Conservation (phyloP, 176 grass and related monocot genomes). For the Panicum miliaceum region DNA sequence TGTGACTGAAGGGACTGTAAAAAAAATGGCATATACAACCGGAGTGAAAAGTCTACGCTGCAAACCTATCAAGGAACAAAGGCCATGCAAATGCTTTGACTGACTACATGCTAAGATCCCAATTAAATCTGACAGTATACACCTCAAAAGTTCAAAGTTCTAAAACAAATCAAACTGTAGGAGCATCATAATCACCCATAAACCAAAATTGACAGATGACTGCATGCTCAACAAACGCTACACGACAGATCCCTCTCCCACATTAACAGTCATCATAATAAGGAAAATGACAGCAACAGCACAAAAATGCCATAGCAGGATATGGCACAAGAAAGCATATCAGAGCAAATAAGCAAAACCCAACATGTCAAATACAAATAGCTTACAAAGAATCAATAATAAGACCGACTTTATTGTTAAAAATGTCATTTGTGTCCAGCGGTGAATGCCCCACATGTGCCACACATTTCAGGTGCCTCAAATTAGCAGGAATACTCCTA, state of each 20-base stretch:
- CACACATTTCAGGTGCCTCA: background rate
- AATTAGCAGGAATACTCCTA: conserved; percentile 28
- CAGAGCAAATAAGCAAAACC: background rate
- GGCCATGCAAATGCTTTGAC: background rate
- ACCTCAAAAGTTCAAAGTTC: conserved; percentile 18
- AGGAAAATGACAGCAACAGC: background rate
- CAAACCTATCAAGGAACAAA: too few relatives aligned
- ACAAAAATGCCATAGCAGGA: conserved; percentile 14
- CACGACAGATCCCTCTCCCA: background rate
- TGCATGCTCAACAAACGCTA: conserved; percentile 7
- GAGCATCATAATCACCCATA: background rate
- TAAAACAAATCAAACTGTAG: background rate
- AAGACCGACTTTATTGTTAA: background rate
- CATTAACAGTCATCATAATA: conserved; percentile 9
- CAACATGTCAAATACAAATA: conserved; percentile 21
- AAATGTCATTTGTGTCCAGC: background rate
- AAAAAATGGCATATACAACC: too few relatives aligned
- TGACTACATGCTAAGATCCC: background rate
- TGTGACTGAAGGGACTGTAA: too few relatives aligned
- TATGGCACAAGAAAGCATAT: conserved; percentile 28
- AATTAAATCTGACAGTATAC: conserved; percentile 20
- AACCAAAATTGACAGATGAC: conserved; percentile 1
- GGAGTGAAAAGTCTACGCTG: too few relatives aligned
- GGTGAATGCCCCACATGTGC: background rate
- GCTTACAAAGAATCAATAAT: background rate